phyloP scores from a whole-genome alignment of 768 basidiomycete species.

The Hericium alpestre region DNA sequence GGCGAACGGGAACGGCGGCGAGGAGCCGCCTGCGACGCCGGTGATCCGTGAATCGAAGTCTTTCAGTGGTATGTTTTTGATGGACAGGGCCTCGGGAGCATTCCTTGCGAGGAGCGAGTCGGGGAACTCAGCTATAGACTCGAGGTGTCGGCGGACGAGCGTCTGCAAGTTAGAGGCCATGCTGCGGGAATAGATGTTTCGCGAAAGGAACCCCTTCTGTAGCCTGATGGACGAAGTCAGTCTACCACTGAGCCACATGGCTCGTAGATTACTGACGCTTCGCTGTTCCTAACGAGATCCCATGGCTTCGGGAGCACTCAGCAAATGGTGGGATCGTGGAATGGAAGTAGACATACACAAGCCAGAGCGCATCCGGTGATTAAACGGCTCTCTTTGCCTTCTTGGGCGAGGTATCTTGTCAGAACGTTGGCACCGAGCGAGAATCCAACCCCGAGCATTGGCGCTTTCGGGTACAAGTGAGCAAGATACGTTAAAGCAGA shows the following conservation, averaged over 20 bases:
- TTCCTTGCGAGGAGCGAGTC: constrained; percentile 41
- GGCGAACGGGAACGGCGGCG: constrained; percentile 35
- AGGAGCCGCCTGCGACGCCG: constrained; percentile 56
- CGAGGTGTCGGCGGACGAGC: constrained; percentile 41
- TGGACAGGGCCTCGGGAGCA: constrained; percentile 30
- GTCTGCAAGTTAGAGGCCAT: constrained; percentile 68
- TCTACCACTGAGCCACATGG: constrained; percentile 10
- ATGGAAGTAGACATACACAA: constrained; percentile 45
- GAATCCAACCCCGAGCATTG: constrained; percentile 81
- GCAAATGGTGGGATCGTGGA: constrained; percentile 4
- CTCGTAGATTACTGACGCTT: constrained; percentile 18
- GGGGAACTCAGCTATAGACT: constrained; percentile 37
- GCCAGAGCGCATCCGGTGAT: constrained; percentile 57
- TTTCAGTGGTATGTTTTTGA: constrained; percentile 44
- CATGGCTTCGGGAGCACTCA: constrained; percentile 31
- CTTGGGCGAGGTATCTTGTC: constrained; percentile 81
- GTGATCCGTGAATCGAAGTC: constrained; percentile 58
- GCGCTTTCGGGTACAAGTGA: constrained; percentile 63
- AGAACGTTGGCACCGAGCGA: constrained; percentile 90
- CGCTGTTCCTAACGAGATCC: constrained; percentile 30
- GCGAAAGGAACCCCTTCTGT: constrained; percentile 41
- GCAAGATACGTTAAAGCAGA: constrained; percentile 71
- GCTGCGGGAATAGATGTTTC: constrained; percentile 61
- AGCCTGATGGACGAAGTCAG: constrained; percentile 31
- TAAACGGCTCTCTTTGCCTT: constrained; percentile 54